A percentile compares a stretch with the other conserved stretches of the same genome.
Evolutionary conservation across 1,284 basidiomycete genomes (phyloP).

Genomic region (Erythrobasidium hasegawianum): DNA sequence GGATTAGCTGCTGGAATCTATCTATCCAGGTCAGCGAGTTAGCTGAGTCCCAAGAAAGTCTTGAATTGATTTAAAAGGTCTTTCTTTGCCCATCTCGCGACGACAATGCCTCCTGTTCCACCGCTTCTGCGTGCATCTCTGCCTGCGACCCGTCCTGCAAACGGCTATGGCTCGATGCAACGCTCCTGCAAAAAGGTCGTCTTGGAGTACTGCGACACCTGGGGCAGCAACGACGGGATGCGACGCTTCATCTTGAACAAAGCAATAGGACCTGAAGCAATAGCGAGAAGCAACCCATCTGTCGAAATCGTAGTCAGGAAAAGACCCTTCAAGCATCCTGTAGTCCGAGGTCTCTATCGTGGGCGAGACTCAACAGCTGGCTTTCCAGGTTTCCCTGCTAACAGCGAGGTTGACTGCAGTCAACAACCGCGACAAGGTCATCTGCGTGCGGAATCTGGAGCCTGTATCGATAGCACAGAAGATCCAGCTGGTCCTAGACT

Average conservation of each 20-base stretch:
- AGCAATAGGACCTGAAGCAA: slow-evolving; percentile 42
- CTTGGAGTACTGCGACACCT: slow-evolving; percentile 75
- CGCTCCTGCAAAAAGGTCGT: slow-evolving; percentile 55
- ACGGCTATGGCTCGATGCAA: slow-evolving; percentile 32
- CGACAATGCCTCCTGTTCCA: slow-evolving; percentile 14
- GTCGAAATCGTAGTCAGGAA: slow-evolving; percentile 52
- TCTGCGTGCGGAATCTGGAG: slow-evolving; percentile 52
- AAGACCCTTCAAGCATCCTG: slow-evolving; percentile 49
- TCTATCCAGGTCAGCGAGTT: no score
- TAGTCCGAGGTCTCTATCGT: slow-evolving; percentile 53
- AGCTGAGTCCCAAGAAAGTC: no score
- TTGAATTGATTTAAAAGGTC: no score
- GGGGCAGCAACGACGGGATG: slow-evolving; percentile 67
- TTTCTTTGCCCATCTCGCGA: no score
- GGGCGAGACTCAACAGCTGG: slow-evolving; percentile 40
- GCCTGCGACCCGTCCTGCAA: slow-evolving; percentile 14
- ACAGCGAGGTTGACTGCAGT: slow-evolving; percentile 42
- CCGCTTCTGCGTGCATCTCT: slow-evolving; percentile 22
- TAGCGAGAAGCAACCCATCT: slow-evolving; percentile 50
- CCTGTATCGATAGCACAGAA: slow-evolving; percentile 50
- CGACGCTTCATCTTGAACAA: slow-evolving; percentile 58
- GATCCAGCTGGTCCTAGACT: slow-evolving; percentile 68
- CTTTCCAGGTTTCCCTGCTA: not conserved
- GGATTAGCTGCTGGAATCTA: no score
- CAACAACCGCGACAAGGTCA: slow-evolving; percentile 54